Evolutionary conservation across 306 rosid species (phyloP).

Genomic region (Quercus robur): DNA sequence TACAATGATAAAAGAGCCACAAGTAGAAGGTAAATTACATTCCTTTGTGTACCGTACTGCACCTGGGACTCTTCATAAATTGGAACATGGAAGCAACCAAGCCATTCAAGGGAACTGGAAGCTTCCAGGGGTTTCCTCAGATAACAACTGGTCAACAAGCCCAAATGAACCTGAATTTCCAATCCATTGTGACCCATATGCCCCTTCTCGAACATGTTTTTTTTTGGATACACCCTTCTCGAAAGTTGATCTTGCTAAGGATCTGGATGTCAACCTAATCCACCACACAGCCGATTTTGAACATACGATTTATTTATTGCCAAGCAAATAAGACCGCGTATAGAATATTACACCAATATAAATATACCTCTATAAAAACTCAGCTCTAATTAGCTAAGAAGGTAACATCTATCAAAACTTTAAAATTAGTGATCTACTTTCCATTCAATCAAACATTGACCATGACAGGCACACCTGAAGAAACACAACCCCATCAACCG

Average conservation of each 20-base stretch:
- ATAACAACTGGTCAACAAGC: background rate
- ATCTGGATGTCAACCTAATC: background rate
- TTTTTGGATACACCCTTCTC: background rate
- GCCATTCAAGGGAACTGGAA: background rate
- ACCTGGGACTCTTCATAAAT: too few species aligned
- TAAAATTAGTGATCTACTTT: background rate
- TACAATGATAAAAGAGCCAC: too few species aligned
- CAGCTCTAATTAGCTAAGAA: too few species aligned
- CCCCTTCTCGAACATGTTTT: background rate
- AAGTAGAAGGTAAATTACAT: too few species aligned
- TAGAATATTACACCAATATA: too few species aligned
- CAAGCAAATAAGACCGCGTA: conserved; percentile 1
- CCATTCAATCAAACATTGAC: background rate
- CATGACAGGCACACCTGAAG: conserved; percentile 26
- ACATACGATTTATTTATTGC: background rate
- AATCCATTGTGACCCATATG: background rate
- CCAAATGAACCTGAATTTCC: background rate
- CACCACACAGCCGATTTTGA: background rate
- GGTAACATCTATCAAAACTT: background rate
- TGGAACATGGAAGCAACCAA: background rate
- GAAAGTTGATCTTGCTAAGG: background rate
- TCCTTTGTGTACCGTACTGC: too few species aligned
- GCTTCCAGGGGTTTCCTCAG: background rate
- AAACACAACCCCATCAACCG: background rate
- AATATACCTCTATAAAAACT: background rate